These are phyloP conservation scores for Penicillium sp. DNA, from an alignment of 2,329 filamentous ascomycete species.

Conservation along the genomic window DNA sequence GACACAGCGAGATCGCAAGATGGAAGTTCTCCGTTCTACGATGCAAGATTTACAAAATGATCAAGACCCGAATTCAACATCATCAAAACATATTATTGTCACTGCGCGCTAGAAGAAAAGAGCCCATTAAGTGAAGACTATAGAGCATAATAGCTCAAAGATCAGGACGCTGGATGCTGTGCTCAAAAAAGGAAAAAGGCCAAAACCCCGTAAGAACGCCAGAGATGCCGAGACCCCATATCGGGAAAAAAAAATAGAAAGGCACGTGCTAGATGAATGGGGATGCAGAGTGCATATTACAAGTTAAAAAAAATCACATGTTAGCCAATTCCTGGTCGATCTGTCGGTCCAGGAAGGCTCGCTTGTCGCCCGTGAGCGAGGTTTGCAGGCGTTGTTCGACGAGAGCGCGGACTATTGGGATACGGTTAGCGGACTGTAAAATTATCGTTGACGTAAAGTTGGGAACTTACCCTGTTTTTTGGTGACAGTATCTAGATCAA, in stretches of 20 bases:
- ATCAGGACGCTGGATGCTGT: conserved; percentile 11
- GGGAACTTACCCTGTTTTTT: conserved; percentile 76
- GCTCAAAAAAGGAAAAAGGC: not conserved
- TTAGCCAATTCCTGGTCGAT: conserved; percentile 92
- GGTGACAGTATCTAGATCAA: conserved; percentile 93
- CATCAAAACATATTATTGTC: conserved; percentile 4
- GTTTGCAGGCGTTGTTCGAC: conserved; percentile 93
- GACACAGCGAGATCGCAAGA: not conserved
- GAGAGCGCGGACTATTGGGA: conserved; percentile 64
- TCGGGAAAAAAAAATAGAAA: not conserved
- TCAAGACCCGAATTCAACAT: not conserved
- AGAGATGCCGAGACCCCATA: conserved; percentile 22
- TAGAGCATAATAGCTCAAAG: conserved; percentile 1
- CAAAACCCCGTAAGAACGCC: conserved; percentile 17
- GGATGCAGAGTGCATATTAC: conserved; percentile 20
- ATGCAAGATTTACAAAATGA: not conserved
- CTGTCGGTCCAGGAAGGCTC: conserved; percentile 84
- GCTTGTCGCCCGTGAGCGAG: conserved; percentile 79
- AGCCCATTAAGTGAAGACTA: conserved; percentile 6
- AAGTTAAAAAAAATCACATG: conserved; percentile 60
- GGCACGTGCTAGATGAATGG: conserved; percentile 9
- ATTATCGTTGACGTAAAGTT: not conserved
- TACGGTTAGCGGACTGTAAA: conserved; percentile 5
- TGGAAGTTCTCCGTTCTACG: not conserved
- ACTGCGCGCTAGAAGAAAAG: not conserved